phyloP scores from a whole-genome alignment of 179 eudicot species.

The Beta macrorhiza region DNA sequence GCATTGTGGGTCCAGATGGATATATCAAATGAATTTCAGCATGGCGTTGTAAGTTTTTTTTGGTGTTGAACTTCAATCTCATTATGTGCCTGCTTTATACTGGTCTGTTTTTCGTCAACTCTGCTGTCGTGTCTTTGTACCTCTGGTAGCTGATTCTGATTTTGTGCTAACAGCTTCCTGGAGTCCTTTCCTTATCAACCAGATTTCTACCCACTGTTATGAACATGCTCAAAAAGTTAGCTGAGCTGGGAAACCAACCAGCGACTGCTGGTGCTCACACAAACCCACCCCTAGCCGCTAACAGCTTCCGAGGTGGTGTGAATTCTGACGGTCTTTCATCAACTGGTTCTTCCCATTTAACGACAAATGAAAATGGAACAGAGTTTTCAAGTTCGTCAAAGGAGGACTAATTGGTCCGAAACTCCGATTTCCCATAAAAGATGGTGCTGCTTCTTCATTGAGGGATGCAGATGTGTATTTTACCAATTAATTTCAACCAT shows the following conservation, averaged over 20 bases:
- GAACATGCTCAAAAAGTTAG: slow-evolving; percentile 82
- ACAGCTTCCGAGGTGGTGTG: slow-evolving; percentile 37
- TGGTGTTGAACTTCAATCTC: not conserved
- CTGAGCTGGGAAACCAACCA: slow-evolving; percentile 77
- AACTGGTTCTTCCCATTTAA: slow-evolving; percentile 67
- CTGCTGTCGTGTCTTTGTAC: not conserved
- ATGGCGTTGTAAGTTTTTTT: slow-evolving; percentile 71
- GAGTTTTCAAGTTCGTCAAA: slow-evolving; percentile 62
- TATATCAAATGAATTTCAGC: slow-evolving; percentile 66
- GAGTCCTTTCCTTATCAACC: slow-evolving; percentile 79
- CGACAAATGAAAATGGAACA: slow-evolving; percentile 54
- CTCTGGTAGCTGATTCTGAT: slow-evolving; percentile 14
- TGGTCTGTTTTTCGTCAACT: not conserved
- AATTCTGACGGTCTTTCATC: slow-evolving; percentile 48
- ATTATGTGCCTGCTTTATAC: not conserved
- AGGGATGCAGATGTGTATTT: slow-evolving; percentile 26
- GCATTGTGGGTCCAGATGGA: slow-evolving; percentile 98
- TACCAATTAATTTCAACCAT: slow-evolving; percentile 16
- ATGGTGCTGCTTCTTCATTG: slow-evolving; percentile 6
- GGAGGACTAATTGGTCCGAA: slow-evolving; percentile 39
- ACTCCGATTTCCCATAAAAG: slow-evolving; percentile 1
- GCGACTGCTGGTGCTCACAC: slow-evolving; percentile 50
- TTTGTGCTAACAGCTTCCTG: slow-evolving; percentile 69
- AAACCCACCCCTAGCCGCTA: slow-evolving; percentile 47
- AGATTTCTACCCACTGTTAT: slow-evolving; percentile 87